Evolutionary conservation across 345 rosid species (phyloP).

Genomic region (Alliaria petiolata): DNA sequence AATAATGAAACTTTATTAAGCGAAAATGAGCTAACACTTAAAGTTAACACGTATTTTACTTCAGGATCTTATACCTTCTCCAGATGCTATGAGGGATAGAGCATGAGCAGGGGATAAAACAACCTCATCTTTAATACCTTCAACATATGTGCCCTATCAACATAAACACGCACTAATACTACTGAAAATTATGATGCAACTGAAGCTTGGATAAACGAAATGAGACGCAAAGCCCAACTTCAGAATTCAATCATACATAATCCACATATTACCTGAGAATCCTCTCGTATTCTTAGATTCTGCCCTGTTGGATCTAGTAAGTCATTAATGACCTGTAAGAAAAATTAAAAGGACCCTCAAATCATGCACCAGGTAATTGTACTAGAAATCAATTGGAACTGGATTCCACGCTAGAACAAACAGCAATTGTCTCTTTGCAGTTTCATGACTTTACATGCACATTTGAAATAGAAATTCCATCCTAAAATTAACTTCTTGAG

Average conservation of each 20-base stretch:
- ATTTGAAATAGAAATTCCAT: not conserved
- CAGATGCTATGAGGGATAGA: conserved; percentile 90
- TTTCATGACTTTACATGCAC: conserved; percentile 1
- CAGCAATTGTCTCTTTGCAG: conserved; percentile 2
- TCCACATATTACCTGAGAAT: conserved; percentile 58
- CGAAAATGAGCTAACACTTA: not conserved
- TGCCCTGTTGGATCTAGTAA: conserved; percentile 86
- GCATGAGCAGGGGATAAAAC: conserved; percentile 97
- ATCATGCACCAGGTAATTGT: not conserved
- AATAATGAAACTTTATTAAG: not conserved
- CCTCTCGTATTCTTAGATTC: conserved; percentile 89
- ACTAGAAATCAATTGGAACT: not conserved
- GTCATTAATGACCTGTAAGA: conserved; percentile 80
- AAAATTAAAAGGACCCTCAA: conserved; percentile 23
- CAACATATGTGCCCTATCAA: conserved; percentile 81
- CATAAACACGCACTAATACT: conserved; percentile 26
- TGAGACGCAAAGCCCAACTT: not conserved
- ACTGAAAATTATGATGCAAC: conserved; percentile 12
- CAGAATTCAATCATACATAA: not conserved
- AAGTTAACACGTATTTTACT: not conserved
- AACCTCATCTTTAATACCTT: conserved; percentile 95
- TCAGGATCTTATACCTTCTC: conserved; percentile 63
- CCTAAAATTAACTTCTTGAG: not conserved
- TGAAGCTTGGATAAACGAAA: conserved; percentile 14
- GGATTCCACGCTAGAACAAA: not conserved